phyloP scores from a whole-genome alignment of 768 basidiomycete genomes.

The Lepiota venenata region DNA sequence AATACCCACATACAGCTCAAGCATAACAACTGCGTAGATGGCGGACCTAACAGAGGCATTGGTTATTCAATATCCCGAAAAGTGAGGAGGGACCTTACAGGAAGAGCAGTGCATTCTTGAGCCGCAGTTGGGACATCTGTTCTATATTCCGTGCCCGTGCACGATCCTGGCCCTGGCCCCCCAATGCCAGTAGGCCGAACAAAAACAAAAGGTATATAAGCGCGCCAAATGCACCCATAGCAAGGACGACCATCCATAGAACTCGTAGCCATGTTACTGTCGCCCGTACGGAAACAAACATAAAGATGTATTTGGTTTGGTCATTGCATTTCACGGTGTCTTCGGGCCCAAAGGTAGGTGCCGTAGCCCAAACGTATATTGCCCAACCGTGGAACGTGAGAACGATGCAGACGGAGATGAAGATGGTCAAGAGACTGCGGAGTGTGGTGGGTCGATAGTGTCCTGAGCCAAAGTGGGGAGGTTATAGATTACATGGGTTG shows the following conservation, averaged over 20 bases:
- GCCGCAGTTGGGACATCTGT: not conserved
- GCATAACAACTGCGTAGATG: slow-evolving; percentile 14
- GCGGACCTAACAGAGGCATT: slow-evolving; percentile 1
- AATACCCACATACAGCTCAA: slow-evolving; percentile 15
- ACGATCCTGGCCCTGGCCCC: not conserved
- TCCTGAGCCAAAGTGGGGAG: no score
- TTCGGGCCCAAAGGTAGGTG: slow-evolving; percentile 8
- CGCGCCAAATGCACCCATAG: not conserved
- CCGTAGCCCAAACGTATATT: slow-evolving; percentile 15
- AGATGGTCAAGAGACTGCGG: slow-evolving; percentile 2
- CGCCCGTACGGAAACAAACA: slow-evolving; percentile 10
- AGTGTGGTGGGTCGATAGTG: not conserved
- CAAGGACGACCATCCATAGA: slow-evolving; percentile 14
- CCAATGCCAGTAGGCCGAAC: not conserved
- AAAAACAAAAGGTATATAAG: not conserved
- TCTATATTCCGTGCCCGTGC: not conserved
- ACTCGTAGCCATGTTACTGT: slow-evolving; percentile 14
- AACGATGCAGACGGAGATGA: slow-evolving; percentile 9
- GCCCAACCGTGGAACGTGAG: slow-evolving; percentile 14
- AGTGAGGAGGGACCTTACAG: not conserved
- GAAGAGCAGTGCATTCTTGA: not conserved
- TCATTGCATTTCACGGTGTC: slow-evolving; percentile 11
- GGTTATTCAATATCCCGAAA: not conserved
- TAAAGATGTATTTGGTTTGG: slow-evolving; percentile 15
- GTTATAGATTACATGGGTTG: not conserved